Base-by-base conservation (phyloP, 148 eudicot species). In the Agrostemma githago region DNA sequence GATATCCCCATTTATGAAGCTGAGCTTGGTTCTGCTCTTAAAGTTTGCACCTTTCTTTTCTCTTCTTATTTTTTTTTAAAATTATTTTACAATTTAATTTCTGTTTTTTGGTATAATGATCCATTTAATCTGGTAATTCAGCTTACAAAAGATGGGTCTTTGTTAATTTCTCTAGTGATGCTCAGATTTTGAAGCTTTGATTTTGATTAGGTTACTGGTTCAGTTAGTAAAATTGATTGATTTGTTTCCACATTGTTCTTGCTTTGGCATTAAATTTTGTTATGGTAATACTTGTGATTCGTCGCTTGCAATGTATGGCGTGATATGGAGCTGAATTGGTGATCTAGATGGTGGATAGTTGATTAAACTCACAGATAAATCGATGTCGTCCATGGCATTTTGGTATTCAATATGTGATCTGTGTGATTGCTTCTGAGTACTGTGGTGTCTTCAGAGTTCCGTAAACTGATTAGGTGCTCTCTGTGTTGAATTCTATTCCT, bases 1-100 rank as follows among this genome's bases (percentile, higher is more conserved):
- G 98, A 95, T 67, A 95, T 95, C 61, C 99, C 99, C 70, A 92
- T 95, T 39, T 95, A 95, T 73, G 97, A 92, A 82, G 99, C 99
- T 75, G 96, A 95, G 80, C 93, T 92, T 8, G 99, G 99, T 46
- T 68, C 96, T 53, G 92, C 87, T 8, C 80, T 86, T 44, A 95
- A 88, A 80, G 99, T 95, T 84, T 67, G 86, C 48, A 21, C 74
- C 66, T 26, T 53, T 73, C 38, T 39, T 46, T 15, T 66, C 4
- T 5, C 15, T 17, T 15, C 20, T 26, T 12, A n/a, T 19, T 7
- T 67, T 3, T 19, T 74, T 3, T 48, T 14, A 10, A 20, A 53
- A 63, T 44, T 74, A 56, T 46, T 42, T 39, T 4, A 9, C 7
- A 6, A 59, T 63, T 62, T 77, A 4, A 39, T 46, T 20, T n/a